Conservation (phyloP, 1,284 basidiomycete species). For the Fomitopsis palustris region DNA sequence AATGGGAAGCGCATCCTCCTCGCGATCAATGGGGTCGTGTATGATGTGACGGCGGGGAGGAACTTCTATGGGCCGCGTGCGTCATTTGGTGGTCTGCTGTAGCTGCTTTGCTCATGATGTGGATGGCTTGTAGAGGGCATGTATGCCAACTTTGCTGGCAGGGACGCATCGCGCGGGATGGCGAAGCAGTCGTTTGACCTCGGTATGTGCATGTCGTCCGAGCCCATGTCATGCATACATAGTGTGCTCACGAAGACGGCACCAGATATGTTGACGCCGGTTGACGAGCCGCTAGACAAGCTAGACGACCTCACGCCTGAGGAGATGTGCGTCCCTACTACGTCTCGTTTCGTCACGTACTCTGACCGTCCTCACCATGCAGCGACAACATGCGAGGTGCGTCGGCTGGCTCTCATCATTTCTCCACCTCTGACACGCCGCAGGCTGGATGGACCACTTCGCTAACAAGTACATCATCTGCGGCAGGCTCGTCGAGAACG, state of each 20-base stretch:
- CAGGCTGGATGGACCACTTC: conserved; percentile 90
- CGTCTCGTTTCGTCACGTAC: background rate
- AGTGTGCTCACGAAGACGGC: background rate
- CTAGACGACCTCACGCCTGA: conserved; percentile 73
- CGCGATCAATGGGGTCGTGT: conserved; percentile 85
- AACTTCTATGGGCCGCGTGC: conserved; percentile 92
- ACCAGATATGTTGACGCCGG: conserved; percentile 84
- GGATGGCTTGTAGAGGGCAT: conserved; percentile 64
- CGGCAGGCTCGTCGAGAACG: conserved; percentile 80
- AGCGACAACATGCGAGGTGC: conserved; percentile 88
- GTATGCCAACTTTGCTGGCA: conserved; percentile 95
- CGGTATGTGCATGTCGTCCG: conserved; percentile 47
- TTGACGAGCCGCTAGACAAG: conserved; percentile 85
- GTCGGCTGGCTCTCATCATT: background rate
- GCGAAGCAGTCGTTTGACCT: conserved; percentile 93
- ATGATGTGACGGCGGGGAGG: conserved; percentile 85
- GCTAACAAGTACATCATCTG: conserved; percentile 84
- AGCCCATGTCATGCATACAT: background rate
- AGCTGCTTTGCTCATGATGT: background rate
- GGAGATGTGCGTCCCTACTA: conserved; percentile 68
- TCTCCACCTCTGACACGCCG: background rate
- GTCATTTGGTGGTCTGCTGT: background rate
- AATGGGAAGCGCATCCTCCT: conserved; percentile 76
- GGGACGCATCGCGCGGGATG: conserved; percentile 94
- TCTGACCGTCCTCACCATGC: conserved; percentile 2